These are phyloP conservation scores for Calonectria hongkongensis DNA, from an alignment of 2,329 filamentous ascomycete genomes.

Conservation along the genomic window DNA sequence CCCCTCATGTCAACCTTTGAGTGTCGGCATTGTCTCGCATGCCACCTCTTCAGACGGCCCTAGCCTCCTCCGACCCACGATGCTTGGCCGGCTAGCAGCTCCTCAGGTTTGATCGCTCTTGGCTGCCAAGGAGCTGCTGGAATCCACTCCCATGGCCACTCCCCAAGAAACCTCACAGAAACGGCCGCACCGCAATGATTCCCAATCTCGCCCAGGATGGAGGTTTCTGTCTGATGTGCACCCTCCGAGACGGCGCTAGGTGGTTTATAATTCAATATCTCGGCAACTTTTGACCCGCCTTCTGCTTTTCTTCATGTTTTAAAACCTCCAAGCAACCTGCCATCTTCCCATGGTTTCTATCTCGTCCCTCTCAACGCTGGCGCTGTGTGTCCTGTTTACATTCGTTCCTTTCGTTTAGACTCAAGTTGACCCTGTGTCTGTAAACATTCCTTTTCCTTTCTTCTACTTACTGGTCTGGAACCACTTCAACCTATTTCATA, in stretches of 20 bases:
- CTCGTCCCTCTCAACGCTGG: slow-evolving; percentile 66
- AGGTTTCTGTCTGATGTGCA: slow-evolving; percentile 57
- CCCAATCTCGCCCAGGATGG: slow-evolving; percentile 51
- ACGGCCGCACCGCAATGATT: slow-evolving; percentile 37
- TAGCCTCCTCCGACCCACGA: slow-evolving; percentile 41
- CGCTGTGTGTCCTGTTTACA: slow-evolving; percentile 69
- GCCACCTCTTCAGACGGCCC: slow-evolving; percentile 44
- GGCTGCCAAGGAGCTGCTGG: slow-evolving; percentile 26
- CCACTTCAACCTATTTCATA: slow-evolving; percentile 55
- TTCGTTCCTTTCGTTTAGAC: slow-evolving; percentile 66
- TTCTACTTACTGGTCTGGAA: slow-evolving; percentile 69
- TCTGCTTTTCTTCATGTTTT: slow-evolving; percentile 59
- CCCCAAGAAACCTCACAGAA: slow-evolving; percentile 27
- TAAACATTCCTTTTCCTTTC: slow-evolving; percentile 66
- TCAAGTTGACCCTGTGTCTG: slow-evolving; percentile 61
- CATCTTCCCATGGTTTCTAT: slow-evolving; percentile 61
- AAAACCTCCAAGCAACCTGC: slow-evolving; percentile 56
- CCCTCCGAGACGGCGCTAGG: slow-evolving; percentile 48
- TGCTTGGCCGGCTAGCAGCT: slow-evolving; percentile 46
- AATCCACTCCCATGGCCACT: slow-evolving; percentile 33
- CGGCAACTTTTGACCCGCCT: slow-evolving; percentile 59
- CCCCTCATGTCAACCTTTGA: slow-evolving; percentile 31
- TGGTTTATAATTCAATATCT: slow-evolving; percentile 64
- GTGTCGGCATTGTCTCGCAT: slow-evolving; percentile 49
- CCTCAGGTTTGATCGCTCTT: slow-evolving; percentile 51